Evolutionary conservation across 345 rosid genomes (phyloP).

Genomic region (Eutrema yunnanense): DNA sequence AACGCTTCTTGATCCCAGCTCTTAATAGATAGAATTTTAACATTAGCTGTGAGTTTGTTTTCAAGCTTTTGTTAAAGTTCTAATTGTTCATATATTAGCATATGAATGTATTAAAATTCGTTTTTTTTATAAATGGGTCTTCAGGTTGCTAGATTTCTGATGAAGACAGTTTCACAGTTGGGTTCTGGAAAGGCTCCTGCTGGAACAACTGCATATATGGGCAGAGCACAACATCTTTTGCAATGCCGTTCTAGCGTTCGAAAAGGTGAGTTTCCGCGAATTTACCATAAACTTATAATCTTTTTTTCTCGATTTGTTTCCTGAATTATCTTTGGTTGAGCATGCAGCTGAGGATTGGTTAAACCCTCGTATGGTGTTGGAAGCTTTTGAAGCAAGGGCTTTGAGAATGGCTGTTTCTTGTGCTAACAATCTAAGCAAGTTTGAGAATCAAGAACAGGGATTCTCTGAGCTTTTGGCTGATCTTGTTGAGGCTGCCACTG

Average conservation of each 20-base stretch:
- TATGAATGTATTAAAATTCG: neutral
- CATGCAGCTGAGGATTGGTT: constrained; percentile 76
- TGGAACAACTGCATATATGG: constrained; percentile 81
- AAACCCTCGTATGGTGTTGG: constrained; percentile 54
- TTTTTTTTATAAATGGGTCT: neutral
- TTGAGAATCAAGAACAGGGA: constrained; percentile 67
- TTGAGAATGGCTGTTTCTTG: constrained; percentile 66
- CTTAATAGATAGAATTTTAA: no score
- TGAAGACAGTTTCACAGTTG: constrained; percentile 78
- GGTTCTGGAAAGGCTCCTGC: constrained; percentile 61
- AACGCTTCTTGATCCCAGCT: no score
- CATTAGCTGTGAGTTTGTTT: no score
- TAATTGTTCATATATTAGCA: neutral
- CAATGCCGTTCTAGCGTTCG: constrained; percentile 49
- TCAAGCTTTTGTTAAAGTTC: neutral
- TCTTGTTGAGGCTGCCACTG: constrained; percentile 64
- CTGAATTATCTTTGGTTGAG: neutral
- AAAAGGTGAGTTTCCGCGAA: constrained; percentile 34
- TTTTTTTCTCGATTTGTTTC: neutral
- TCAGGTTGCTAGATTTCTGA: constrained; percentile 82
- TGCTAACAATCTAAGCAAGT: constrained; percentile 58
- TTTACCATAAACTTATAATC: neutral
- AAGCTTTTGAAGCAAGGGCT: constrained; percentile 84
- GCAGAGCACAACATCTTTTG: constrained; percentile 56
- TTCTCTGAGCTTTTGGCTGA: constrained; percentile 62